Evolutionary conservation across 495 filamentous ascomycete species (phyloP), one percentile per base, ranked within the genome.

Genomic region (Friedmanniomyces endolithicus): DNA sequence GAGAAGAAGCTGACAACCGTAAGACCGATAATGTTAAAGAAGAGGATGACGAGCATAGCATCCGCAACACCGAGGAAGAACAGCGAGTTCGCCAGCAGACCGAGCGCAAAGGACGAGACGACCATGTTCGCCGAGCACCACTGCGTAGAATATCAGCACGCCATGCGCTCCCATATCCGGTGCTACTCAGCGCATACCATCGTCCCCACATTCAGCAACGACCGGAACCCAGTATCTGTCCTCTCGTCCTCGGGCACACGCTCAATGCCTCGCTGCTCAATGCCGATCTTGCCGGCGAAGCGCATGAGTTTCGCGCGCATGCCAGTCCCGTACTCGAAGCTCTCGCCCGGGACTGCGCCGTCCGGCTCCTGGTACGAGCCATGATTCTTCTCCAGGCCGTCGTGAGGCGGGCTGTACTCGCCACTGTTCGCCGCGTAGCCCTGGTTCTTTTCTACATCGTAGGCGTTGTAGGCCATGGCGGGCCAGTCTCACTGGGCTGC

Each of bases 111-210:
- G 14, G 85, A 83, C 35, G 82, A 83, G 45, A 89, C 81, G 49
- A 87, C 84, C 82, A 90, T 85, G 69, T 90, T 90, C 56, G 84
- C 83, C 0, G 86, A 83, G 48, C 88, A 67, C 87, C 87, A 90
- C 87, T 89, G 64, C 19, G 37, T 22, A 14, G 50, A 12, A 23
- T 0, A 50, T 16, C 27, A 17, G 22, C 40, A 16, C 17, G 25
- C 47, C 47, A 58, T 56, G 35, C 61, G 34, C 50, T 11, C 16
- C 24, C 1, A 14, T 35, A 43, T 20, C 19, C 2, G 9, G 16
- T 27, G 60, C 12, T 68, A 35, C 24, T 47, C 2, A 23, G 11
- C 29, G 34, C 76, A 61, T 76, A 89, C 86, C 81, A 90, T 78
- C 44, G 83, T 87, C 34, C 81, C 83, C 56, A 88, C 75, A 65